These are phyloP conservation scores for Alternaria sp. DNA, from an alignment of 2,329 filamentous ascomycete genomes.

Conservation along the genomic window DNA sequence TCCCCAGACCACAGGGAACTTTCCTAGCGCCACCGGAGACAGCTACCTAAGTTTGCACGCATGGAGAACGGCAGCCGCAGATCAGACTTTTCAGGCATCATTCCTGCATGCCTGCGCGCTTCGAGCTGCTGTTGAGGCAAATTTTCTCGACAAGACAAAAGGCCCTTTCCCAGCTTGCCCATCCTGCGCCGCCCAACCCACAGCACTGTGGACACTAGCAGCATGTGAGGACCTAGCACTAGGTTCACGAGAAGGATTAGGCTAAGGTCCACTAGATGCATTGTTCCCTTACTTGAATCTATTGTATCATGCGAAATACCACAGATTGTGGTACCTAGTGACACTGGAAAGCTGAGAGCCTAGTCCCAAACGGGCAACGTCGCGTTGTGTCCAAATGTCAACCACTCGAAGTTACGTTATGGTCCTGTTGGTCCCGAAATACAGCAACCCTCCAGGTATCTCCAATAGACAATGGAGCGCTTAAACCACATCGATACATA, in stretches of 20 bases:
- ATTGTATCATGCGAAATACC: neutral
- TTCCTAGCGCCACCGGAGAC: neutral
- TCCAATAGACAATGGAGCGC: too few relatives aligned
- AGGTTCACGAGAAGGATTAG: neutral
- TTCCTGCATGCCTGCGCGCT: neutral
- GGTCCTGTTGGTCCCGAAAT: neutral
- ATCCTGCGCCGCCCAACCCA: neutral
- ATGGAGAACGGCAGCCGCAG: neutral
- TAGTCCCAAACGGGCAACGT: neutral
- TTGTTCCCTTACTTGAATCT: neutral
- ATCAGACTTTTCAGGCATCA: neutral
- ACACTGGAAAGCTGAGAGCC: neutral
- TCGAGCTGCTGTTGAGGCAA: neutral
- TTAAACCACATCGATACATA: too few relatives aligned
- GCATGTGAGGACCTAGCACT: neutral
- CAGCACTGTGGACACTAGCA: neutral
- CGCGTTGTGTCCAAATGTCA: neutral
- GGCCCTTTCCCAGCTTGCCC: neutral
- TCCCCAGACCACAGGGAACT: conserved; percentile 11
- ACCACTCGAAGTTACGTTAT: neutral
- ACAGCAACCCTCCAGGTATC: neutral
- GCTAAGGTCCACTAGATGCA: neutral
- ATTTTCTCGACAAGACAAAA: neutral
- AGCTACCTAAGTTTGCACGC: neutral
- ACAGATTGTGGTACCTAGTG: neutral